Evolutionary conservation across 2,329 filamentous ascomycete genomes (phyloP).

Genomic region (Ambrosiella xylebori): DNA sequence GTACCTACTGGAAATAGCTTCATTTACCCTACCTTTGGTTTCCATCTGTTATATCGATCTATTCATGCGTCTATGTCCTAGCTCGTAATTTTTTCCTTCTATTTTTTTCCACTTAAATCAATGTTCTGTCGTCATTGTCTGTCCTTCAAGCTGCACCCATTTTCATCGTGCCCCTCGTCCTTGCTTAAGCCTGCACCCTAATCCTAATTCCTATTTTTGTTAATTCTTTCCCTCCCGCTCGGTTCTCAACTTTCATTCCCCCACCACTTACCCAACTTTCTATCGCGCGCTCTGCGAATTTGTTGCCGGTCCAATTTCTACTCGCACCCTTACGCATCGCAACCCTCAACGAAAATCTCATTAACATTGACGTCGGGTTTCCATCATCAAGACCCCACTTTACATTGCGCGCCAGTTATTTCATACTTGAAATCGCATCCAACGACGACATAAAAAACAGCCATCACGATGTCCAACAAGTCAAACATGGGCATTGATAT

Average conservation of each 20-base stretch:
- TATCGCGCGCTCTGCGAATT: neutral
- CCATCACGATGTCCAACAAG: conserved; percentile 7
- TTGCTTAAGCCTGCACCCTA: neutral
- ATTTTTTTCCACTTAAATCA: neutral
- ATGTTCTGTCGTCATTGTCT: neutral
- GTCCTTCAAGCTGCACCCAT: neutral
- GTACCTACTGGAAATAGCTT: neutral
- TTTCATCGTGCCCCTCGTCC: neutral
- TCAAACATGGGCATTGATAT: conserved; percentile 48
- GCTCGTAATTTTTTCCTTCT: neutral
- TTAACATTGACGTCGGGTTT: neutral
- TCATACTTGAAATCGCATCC: neutral
- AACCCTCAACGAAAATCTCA: neutral
- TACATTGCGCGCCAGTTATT: neutral
- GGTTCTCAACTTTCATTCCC: conserved; percentile 4
- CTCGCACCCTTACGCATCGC: neutral
- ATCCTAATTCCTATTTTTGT: neutral
- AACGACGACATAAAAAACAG: neutral
- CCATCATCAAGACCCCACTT: neutral
- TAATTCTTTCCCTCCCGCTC: conserved; percentile 3
- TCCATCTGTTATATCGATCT: neutral
- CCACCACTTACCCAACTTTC: neutral
- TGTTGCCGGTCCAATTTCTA: neutral
- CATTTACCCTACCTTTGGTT: neutral
- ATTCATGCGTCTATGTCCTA: neutral